phyloP scores from a whole-genome alignment of 208 protist genomes.

The Entamoeba histolytica region DNA sequence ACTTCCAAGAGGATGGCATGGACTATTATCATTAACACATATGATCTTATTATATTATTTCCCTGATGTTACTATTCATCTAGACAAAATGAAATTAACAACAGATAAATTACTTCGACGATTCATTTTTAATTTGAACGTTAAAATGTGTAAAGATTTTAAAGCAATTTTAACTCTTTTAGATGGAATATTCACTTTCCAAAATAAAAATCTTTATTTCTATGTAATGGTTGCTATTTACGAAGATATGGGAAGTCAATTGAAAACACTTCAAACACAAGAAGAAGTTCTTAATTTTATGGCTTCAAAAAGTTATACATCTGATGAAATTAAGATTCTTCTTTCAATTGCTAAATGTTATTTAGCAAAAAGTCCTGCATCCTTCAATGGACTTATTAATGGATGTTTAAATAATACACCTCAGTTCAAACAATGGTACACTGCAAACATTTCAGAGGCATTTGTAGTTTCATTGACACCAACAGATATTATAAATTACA shows the following conservation, averaged over 20 bases:
- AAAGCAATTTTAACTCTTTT: not conserved
- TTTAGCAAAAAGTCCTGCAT: not conserved
- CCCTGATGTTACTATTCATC: not conserved
- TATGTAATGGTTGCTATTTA: not conserved
- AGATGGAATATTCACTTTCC: not conserved
- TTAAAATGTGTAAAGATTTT: not conserved
- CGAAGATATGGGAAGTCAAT: not conserved
- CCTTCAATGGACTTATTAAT: not conserved
- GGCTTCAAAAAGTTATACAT: not conserved
- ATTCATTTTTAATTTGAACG: not conserved
- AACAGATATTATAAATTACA: not conserved
- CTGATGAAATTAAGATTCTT: not conserved
- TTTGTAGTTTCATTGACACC: not conserved
- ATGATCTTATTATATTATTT: not conserved
- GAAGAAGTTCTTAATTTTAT: not conserved
- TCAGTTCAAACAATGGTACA: not conserved
- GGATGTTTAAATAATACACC: not conserved
- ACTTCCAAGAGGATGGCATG: not conserved
- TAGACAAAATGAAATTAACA: not conserved
- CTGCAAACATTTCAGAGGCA: not conserved
- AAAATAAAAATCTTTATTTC: not conserved
- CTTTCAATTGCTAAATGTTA: not conserved
- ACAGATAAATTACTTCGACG: not conserved
- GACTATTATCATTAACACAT: not conserved
- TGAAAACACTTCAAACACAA: not conserved